phyloP scores from a whole-genome alignment of 139 green algal genomes.

The Closterium sp. region DNA sequence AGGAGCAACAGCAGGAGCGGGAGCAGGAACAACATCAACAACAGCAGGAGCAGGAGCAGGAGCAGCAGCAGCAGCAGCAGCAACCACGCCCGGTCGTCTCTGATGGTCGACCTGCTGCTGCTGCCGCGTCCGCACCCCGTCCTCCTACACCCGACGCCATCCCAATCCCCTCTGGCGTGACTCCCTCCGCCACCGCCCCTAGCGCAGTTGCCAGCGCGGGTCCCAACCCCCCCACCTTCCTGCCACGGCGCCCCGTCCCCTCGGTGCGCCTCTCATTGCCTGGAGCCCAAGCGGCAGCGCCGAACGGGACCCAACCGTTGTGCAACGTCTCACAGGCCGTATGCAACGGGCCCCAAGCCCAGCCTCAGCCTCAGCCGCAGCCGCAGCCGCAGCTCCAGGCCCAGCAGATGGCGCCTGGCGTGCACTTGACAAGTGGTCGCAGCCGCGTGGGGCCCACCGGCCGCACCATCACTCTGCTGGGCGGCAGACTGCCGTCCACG shows the following conservation, averaged over 20 bases:
- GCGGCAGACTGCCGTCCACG: neutral
- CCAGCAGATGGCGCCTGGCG: neutral
- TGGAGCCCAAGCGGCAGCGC: neutral
- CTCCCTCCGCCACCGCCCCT: neutral
- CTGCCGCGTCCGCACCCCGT: neutral
- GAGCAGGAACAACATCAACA: conserved; percentile 12
- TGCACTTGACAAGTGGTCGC: neutral
- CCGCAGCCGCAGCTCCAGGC: neutral
- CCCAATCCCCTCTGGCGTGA: neutral
- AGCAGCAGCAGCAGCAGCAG: conserved; percentile 16
- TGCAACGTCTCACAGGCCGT: neutral
- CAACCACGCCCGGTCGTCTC: neutral
- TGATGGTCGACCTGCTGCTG: neutral
- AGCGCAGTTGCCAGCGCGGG: neutral
- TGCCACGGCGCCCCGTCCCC: no score
- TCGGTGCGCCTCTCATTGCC: neutral
- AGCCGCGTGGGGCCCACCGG: neutral
- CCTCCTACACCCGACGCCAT: neutral
- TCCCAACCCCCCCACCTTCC: neutral
- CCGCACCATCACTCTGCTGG: neutral
- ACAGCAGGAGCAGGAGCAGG: conserved; percentile 4
- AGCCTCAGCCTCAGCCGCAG: neutral
- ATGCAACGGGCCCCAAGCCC: neutral
- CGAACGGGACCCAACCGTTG: neutral
- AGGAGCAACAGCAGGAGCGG: conserved; percentile 1